These are phyloP conservation scores for Voacanga thouarsii DNA, from an alignment of 257 asterid species.

Conservation along the genomic window DNA sequence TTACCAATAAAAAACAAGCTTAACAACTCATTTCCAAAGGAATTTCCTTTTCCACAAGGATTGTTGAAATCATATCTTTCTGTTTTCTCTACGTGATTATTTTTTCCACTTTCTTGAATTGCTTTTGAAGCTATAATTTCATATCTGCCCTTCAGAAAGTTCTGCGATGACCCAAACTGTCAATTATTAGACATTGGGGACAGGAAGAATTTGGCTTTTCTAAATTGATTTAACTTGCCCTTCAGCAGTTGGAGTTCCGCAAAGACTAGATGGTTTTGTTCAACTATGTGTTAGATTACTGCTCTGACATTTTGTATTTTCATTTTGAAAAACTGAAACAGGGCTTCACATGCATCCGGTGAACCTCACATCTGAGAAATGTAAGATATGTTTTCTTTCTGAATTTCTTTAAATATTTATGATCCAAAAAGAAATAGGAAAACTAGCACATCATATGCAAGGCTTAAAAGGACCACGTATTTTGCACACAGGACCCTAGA, in stretches of 20 bases:
- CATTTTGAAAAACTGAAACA: too few relatives aligned
- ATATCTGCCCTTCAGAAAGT: conserved; percentile 68
- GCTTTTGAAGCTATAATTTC: conserved; percentile 55
- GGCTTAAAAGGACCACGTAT: not conserved
- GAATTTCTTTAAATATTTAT: not conserved
- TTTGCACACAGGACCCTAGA: not conserved
- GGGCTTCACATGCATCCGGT: not conserved
- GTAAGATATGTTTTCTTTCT: not conserved
- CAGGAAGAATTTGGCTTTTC: conserved; percentile 49
- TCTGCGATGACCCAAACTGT: conserved; percentile 56
- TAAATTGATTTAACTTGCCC: conserved; percentile 73
- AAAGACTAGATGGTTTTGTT: conserved; percentile 60
- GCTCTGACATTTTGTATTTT: not conserved
- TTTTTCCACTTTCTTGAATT: conserved; percentile 50
- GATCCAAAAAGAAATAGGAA: not conserved
- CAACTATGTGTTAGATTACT: conserved; percentile 48
- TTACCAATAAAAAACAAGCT: conserved; percentile 12
- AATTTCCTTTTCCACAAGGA: conserved; percentile 10
- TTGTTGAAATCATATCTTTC: conserved; percentile 29
- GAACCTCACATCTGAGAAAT: not conserved
- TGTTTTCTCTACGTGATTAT: conserved; percentile 32
- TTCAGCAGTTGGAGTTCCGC: conserved; percentile 53
- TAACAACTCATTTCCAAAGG: conserved; percentile 11
- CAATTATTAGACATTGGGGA: conserved; percentile 86
- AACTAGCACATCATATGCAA: not conserved